These are phyloP conservation scores for Stevia rebaudiana DNA, from an alignment of 140 eudicot species.

Conservation along the genomic window DNA sequence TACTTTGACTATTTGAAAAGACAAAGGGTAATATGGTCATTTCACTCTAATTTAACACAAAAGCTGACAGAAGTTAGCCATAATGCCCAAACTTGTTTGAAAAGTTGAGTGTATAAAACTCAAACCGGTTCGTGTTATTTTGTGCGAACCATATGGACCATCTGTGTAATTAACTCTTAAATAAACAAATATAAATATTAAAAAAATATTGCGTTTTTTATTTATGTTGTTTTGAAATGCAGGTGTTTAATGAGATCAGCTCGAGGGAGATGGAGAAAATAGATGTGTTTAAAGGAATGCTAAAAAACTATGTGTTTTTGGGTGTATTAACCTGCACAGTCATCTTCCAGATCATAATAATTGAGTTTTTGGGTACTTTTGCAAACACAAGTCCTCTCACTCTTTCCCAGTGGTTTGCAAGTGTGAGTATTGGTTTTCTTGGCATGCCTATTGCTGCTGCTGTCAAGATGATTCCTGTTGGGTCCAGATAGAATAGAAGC, in stretches of 20 bases:
- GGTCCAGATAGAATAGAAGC: constrained; percentile 44
- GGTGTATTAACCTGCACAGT: constrained; percentile 58
- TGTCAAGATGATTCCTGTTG: constrained; percentile 82
- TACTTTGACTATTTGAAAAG: too few species aligned
- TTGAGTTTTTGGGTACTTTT: constrained; percentile 74
- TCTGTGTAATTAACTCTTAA: neutral
- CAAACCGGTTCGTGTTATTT: too few species aligned
- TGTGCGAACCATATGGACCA: too few species aligned
- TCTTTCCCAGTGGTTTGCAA: constrained; percentile 59
- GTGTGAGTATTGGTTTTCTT: constrained; percentile 62
- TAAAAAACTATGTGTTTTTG: constrained; percentile 74
- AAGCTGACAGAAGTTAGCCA: too few species aligned
- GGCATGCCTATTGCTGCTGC: constrained; percentile 95
- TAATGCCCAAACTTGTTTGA: too few species aligned
- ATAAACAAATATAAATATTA: neutral
- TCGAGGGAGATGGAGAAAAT: constrained; percentile 93
- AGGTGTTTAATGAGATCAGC: constrained; percentile 86
- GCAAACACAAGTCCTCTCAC: constrained; percentile 82
- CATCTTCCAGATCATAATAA: constrained; percentile 69
- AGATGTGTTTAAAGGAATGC: constrained; percentile 73
- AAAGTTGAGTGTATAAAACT: too few species aligned
- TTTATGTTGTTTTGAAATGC: constrained; percentile 18
- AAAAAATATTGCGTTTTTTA: neutral
- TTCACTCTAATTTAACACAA: too few species aligned
- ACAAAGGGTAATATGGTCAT: too few species aligned